Evolutionary conservation across 179 eudicot species (phyloP).

Genomic region (Sideroxylon spinosum): DNA sequence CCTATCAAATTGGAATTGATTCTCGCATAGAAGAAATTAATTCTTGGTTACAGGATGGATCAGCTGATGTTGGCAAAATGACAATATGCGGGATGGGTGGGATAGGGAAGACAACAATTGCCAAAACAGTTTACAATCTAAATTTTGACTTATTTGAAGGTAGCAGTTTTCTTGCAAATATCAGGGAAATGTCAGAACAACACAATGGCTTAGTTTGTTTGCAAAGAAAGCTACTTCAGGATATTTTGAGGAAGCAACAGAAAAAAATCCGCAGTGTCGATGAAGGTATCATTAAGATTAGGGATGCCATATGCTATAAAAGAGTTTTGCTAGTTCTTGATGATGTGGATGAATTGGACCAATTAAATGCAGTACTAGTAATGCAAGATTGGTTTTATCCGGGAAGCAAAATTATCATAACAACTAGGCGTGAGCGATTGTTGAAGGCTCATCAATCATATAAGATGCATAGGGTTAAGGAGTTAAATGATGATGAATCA

Average conservation of each 20-base stretch:
- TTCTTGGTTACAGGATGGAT: neutral
- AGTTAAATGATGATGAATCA: neutral
- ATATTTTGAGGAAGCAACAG: neutral
- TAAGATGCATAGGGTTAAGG: neutral
- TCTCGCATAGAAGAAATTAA: neutral
- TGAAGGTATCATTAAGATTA: neutral
- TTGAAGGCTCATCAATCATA: neutral
- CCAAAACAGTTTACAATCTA: neutral
- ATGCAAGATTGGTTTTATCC: neutral
- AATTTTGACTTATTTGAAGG: slow-evolving; percentile 6
- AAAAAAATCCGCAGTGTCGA: neutral
- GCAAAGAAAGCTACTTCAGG: slow-evolving; percentile 7
- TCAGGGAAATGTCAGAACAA: slow-evolving; percentile 19
- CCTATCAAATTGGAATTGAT: neutral
- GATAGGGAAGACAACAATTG: slow-evolving; percentile 14
- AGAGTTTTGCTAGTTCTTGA: slow-evolving; percentile 15
- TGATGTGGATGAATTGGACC: slow-evolving; percentile 16
- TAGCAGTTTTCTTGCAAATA: slow-evolving; percentile 15
- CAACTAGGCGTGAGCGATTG: neutral
- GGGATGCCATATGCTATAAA: slow-evolving; percentile 2
- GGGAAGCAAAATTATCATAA: neutral
- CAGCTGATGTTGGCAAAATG: neutral
- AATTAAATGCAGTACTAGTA: slow-evolving; percentile 5
- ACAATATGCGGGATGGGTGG: slow-evolving; percentile 10
- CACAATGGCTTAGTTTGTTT: slow-evolving; percentile 4